Evolutionary conservation across 805 yeast genomes (phyloP), one percentile per base, ranked within the genome.

Genomic region (Maudiozyma turicensis): DNA sequence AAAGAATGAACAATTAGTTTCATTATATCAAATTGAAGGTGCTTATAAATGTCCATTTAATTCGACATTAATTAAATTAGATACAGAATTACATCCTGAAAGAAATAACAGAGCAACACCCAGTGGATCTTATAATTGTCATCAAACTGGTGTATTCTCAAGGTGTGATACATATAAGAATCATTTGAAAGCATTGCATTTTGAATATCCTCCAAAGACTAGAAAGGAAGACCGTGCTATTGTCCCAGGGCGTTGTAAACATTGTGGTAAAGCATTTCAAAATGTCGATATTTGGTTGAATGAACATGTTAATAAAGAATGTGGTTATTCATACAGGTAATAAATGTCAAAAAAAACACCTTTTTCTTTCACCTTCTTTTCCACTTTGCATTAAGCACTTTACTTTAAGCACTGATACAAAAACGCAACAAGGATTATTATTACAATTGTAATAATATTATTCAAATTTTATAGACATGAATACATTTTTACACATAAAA

Each of bases 131-230:
- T 43, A 43, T 28, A 54, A 53, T 37, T 88, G 95, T 61, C 96
- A 88, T 63, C 77, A 78, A 48, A 79, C 86, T 6, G 96, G 96
- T 5, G 80, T 84, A 33, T 88, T 88, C 60, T 80, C 88, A 8
- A 74, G 96, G 43, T 84, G 95, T 63, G 96, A 88, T 63, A 89
- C 96, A 3, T 88, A 80, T 68, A 89, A 88, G 62, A 88, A 88
- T 65, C 96, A 88, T 67, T 71, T 88, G 52, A 86, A 85, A 64
- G 91, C 95, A 1, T 74, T 88, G 52, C 96, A 88, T 61, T 88
- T 89, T 64, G 82, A 78, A 52, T 88, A 87, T 65, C 96, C 96
- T 3, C 75, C 76, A 40, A 95, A 93, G 8, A 87, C 95, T 5
- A 78, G 80, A 61, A 86, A 87, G 66, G 81, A 79, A 53, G 84